phyloP scores from a whole-genome alignment of 2,329 filamentous ascomycete genomes.

The Aspergillus hiratsukae region DNA sequence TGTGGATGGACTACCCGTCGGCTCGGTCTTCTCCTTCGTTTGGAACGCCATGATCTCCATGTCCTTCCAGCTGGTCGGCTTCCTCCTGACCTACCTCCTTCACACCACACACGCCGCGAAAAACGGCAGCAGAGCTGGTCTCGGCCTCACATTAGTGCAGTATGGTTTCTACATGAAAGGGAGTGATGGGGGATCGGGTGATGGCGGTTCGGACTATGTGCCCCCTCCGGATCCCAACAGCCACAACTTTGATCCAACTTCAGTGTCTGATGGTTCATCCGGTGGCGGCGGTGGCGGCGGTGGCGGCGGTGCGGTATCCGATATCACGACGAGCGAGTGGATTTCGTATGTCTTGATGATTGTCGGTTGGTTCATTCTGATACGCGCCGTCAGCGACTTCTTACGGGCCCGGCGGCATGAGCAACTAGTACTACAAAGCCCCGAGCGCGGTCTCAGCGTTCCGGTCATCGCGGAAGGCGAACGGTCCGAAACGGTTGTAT shows the following conservation, averaged over 20 bases:
- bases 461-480: conserved; percentile 86
- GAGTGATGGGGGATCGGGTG: conserved; percentile 37
- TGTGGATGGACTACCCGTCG: conserved; percentile 89
- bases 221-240: conserved; percentile 81
- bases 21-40: conserved; percentile 73
- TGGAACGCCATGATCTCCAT: conserved; percentile 91
- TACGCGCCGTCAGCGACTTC: conserved; percentile 89
- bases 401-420: conserved; percentile 83
- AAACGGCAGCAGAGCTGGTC: conserved; percentile 88
- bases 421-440: conserved; percentile 86
- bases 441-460: conserved; percentile 77
- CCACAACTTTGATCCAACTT: conserved; percentile 77
- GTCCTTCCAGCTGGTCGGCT: conserved; percentile 94
- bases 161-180: conserved; percentile 95
- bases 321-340: conserved; percentile 76
- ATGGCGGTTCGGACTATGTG: conserved; percentile 43
- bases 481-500: conserved; percentile 71
- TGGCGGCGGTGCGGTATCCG: conserved; percentile 43
- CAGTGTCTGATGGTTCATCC: conserved; percentile 49
- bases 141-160: conserved; percentile 92
- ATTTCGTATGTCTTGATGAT: conserved; percentile 92
- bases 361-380: conserved; percentile 95
- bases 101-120: conserved; percentile 98
- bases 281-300: conserved; percentile 20
- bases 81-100: conserved; percentile 94